phyloP scores from a whole-genome alignment of 257 asterid genomes.

The Ligustrum vulgare region DNA sequence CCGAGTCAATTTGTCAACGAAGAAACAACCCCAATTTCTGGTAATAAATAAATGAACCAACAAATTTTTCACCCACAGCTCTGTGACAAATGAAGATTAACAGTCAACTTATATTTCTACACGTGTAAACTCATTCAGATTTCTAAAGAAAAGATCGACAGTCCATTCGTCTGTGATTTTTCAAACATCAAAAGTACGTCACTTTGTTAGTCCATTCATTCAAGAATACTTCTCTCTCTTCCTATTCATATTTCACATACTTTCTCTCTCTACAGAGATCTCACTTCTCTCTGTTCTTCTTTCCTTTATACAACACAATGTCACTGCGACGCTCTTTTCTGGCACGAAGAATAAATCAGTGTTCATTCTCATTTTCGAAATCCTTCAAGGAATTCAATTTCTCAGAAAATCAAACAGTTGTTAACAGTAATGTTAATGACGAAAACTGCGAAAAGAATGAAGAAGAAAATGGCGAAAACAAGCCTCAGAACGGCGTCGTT shows the following conservation, averaged over 20 bases:
- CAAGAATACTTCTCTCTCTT: constrained; percentile 14
- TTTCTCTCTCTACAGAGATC: constrained; percentile 26
- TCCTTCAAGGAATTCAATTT: constrained; percentile 44
- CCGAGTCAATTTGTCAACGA: constrained; percentile 28
- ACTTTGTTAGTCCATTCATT: background rate
- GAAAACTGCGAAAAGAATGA: constrained; percentile 2
- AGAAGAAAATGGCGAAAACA: constrained; percentile 28
- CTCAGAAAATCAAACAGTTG: constrained; percentile 23
- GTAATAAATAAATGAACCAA: background rate
- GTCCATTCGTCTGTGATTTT: constrained; percentile 26
- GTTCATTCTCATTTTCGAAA: constrained; percentile 62
- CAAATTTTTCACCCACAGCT: background rate
- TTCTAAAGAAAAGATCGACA: no score
- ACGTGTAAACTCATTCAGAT: background rate
- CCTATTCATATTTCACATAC: constrained; percentile 1
- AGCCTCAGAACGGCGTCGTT: constrained; percentile 29
- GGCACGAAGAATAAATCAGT: constrained; percentile 62
- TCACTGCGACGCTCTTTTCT: constrained; percentile 67
- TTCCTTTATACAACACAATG: constrained; percentile 34
- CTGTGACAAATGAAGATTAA: background rate
- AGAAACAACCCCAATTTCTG: constrained; percentile 14
- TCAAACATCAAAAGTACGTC: background rate
- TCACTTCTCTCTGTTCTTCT: constrained; percentile 9
- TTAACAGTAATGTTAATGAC: constrained; percentile 2
- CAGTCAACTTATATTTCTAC: background rate